Base-by-base conservation (phyloP, 1,139 yeast genomes). In the Saccharomyces hybrid region DNA sequence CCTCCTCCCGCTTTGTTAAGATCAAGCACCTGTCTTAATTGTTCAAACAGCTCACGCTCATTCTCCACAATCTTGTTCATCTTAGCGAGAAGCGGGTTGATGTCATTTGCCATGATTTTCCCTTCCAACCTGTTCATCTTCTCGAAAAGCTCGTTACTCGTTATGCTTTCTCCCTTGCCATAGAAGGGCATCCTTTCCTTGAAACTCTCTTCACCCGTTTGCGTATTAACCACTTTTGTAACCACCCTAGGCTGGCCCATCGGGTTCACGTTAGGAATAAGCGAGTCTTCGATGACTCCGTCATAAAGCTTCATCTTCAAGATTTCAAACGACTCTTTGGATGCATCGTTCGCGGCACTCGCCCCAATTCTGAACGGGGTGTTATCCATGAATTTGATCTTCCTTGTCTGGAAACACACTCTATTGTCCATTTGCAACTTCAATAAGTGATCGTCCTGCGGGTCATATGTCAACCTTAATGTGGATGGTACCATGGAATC, bases 361-460 rank as follows among this genome's bases (percentile, higher is more conserved):
- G 81, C 70, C 54, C 89, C 89, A 53, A 85, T 61, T 53, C 70
- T 73, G 38, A 64, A 65, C 2, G 57, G 48, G 24, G 70, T 61
- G 16, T 29, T 48, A 3, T 62, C 62, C 7, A 68, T 47, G 19
- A 38, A 38, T 28, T 67, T 64, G 46, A 85, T 72, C 54, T 78
- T 69, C 58, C 79, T 78, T 0, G 90, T 83, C 64, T 82, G 82
- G 69, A 85, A 80, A 64, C 89, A 82, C 54, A 85, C 73, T 60
- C 80, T 81, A 65, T 86, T 86, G 66, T 86, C 88, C 47, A 84
- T 71, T 60, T 86, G 88, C 19, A 85, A 77, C 60, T 83, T 83
- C 58, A 85, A 75, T 64, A 77, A 68, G 31, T 73, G 73, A 19
- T 63, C 63, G 31, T 64, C 62, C 7, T 60, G 60, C 27, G 70